A percentile compares a stretch with the other conserved stretches of the same genome.
phyloP scores from a whole-genome alignment of 2,329 filamentous ascomycete genomes.

The Botryotinia globosa region DNA sequence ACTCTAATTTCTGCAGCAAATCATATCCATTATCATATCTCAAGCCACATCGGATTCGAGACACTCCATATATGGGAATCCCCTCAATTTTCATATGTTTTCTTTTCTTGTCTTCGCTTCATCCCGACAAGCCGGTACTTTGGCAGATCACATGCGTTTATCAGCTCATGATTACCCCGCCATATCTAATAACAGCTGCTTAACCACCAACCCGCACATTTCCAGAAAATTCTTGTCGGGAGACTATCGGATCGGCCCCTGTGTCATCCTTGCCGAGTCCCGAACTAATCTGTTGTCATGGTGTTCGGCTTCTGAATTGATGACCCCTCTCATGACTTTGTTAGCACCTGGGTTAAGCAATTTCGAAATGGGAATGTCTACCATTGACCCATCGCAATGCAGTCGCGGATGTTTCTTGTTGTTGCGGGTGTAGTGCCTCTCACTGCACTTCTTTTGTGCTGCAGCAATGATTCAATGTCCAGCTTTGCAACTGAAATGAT shows the following conservation, averaged over 20 bases:
- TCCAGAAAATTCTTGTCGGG: not conserved
- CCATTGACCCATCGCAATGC: not conserved
- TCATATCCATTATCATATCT: not conserved
- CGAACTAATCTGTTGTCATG: not conserved
- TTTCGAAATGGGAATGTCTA: not conserved
- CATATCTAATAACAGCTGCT: not conserved
- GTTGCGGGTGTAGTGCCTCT: not conserved
- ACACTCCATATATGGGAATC: conserved; percentile 3
- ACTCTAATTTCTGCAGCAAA: not conserved
- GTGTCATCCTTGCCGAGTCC: not conserved
- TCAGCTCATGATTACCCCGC: conserved; percentile 13
- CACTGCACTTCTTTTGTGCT: not conserved
- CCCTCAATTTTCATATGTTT: conserved; percentile 1
- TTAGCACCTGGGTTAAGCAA: not conserved
- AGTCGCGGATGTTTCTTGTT: not conserved
- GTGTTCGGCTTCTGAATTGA: not conserved
- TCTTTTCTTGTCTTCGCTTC: not conserved
- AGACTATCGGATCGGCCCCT: not conserved
- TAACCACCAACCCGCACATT: conserved; percentile 1
- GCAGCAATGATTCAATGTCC: not conserved
- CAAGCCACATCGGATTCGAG: not conserved
- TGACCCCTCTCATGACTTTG: not conserved
- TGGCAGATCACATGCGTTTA: conserved; percentile 8
- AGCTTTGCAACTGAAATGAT: not conserved
- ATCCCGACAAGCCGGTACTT: not conserved